Conservation (phyloP, 2,329 filamentous ascomycete species). For the Pleoardoris graminearum region DNA sequence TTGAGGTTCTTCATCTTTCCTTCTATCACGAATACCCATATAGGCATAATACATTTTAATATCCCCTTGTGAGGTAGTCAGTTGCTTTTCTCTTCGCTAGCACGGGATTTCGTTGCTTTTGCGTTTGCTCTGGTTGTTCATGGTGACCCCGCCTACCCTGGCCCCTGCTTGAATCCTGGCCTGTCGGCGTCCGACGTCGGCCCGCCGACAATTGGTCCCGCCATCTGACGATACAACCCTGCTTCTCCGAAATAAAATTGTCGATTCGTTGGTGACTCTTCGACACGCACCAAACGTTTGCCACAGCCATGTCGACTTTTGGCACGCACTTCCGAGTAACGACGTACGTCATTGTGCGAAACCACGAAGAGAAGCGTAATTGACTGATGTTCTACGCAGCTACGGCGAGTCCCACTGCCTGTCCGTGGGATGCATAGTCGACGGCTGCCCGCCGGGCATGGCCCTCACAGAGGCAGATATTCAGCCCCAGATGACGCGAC, state of each 20-base stretch:
- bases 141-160: neutral
- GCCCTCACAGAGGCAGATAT: slow-evolving; percentile 83
- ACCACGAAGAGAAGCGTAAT: neutral
- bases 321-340: slow-evolving; percentile 80
- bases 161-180: neutral
- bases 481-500: slow-evolving; percentile 90
- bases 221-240: neutral
- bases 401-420: slow-evolving; percentile 90
- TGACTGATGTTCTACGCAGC: slow-evolving; percentile 45
- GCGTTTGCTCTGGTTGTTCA: neutral
- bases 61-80: neutral
- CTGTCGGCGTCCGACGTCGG: slow-evolving; percentile 1
- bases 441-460: slow-evolving; percentile 88
- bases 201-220: slow-evolving; percentile 3
- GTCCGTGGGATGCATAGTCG: slow-evolving; percentile 92
- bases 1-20: neutral
- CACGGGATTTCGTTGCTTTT: neutral
- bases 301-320: slow-evolving; percentile 68
- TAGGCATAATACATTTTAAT: slow-evolving; percentile 3
- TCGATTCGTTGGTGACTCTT: slow-evolving; percentile 5
- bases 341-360: slow-evolving; percentile 61
- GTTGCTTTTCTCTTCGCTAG: neutral
- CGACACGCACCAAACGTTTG: neutral
- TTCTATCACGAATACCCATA: slow-evolving; percentile 1
- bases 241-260: slow-evolving; percentile 7